Conservation (phyloP, 768 basidiomycete species). For the Lentinula sp. region DNA sequence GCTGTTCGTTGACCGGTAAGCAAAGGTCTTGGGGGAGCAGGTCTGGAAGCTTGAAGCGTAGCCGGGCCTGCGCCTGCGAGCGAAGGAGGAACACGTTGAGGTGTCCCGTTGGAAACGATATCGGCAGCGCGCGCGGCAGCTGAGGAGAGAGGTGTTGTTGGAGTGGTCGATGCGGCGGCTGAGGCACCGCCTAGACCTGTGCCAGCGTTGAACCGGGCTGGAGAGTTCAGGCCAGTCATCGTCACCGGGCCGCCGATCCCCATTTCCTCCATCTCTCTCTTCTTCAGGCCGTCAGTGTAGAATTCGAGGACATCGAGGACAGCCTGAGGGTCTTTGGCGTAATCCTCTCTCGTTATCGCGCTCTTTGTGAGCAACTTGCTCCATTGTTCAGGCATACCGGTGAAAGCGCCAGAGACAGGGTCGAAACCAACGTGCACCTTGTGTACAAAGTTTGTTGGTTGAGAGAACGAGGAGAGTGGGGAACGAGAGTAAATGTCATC, state of each 20-base stretch:
- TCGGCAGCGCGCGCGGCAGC: conserved; percentile 59
- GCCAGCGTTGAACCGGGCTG: conserved; percentile 84
- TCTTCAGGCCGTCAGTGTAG: conserved; percentile 90
- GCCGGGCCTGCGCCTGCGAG: conserved; percentile 7
- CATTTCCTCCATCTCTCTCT: conserved; percentile 80
- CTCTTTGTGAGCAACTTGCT: conserved; percentile 94
- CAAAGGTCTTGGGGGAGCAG: conserved; percentile 66
- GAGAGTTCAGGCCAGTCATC: conserved; percentile 15
- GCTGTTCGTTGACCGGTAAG: conserved; percentile 50
- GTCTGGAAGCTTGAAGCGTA: conserved; percentile 47
- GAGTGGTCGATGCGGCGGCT: conserved; percentile 33
- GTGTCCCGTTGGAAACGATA: conserved; percentile 42
- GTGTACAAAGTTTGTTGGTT: conserved; percentile 97
- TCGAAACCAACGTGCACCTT: conserved; percentile 99
- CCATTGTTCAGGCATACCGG: conserved; percentile 97
- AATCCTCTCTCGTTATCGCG: conserved; percentile 96
- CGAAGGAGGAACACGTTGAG: conserved; percentile 10
- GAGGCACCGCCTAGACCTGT: conserved; percentile 84
- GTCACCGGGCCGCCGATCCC: conserved; percentile 14
- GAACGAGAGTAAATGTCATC: conserved; percentile 93
- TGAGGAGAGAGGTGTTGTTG: conserved; percentile 29
- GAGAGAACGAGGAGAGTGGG: conserved; percentile 77
- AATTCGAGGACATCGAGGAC: conserved; percentile 97
- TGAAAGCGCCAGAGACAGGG: conserved; percentile 89
- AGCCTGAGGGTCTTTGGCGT: conserved; percentile 93